Percentiles rank a stretch among this genome's conserved stretches.
phyloP scores from a whole-genome alignment of 108 stramenopile genomes.

The Cyclotella baltica region DNA sequence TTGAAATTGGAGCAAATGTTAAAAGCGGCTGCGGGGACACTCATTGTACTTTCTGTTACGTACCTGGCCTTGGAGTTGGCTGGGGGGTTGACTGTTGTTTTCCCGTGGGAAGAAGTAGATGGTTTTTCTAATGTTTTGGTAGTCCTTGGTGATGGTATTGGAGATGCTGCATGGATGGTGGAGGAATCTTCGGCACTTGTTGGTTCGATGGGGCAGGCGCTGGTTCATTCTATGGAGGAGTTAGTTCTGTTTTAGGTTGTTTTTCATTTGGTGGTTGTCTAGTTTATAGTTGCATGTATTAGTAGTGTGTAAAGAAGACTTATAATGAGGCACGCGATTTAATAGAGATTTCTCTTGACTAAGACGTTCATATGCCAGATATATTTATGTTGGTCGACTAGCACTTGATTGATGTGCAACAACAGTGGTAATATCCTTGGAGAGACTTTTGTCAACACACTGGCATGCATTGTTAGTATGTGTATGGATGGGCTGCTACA shows the following conservation, averaged over 20 bases:
- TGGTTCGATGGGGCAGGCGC: not conserved
- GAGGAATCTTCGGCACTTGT: slow-evolving; percentile 2
- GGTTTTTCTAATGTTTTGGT: not conserved
- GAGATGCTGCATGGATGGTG: slow-evolving; percentile 3
- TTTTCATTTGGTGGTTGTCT: too few relatives aligned
- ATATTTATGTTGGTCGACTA: too few relatives aligned
- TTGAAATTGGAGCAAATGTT: slow-evolving; percentile 2
- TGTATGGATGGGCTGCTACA: too few relatives aligned
- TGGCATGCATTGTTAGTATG: too few relatives aligned
- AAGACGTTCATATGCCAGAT: too few relatives aligned
- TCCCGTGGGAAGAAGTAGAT: slow-evolving; percentile 13
- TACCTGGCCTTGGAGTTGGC: not conserved
- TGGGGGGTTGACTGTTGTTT: not conserved
- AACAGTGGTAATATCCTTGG: too few relatives aligned
- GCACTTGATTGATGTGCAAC: too few relatives aligned
- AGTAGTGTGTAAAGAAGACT: too few relatives aligned
- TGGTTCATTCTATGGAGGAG: slow-evolving; percentile 15
- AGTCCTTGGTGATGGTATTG: slow-evolving; percentile 4
- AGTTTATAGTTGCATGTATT: not conserved
- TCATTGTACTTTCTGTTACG: slow-evolving; percentile 4
- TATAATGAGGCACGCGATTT: too few relatives aligned
- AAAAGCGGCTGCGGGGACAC: slow-evolving; percentile 3
- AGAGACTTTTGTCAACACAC: too few relatives aligned
- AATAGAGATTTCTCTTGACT: too few relatives aligned
- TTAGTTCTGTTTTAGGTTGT: not conserved